Conservation (phyloP, 352 stramenopile species). For the Aphanomyces stellatus region DNA sequence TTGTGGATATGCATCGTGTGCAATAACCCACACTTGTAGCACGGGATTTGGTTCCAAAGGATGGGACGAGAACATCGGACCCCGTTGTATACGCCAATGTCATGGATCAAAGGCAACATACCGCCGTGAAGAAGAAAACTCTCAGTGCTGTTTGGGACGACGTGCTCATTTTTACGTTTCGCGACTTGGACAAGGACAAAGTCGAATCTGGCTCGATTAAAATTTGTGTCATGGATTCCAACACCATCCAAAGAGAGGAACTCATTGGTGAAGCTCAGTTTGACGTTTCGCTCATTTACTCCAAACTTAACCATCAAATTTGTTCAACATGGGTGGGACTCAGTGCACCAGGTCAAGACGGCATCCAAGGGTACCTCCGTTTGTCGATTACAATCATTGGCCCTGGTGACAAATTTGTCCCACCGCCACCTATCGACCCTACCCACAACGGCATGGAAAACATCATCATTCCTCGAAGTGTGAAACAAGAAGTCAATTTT, state of each 20-base stretch:
- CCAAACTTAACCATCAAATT: conserved; percentile 77
- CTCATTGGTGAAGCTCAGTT: conserved; percentile 83
- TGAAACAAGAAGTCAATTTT: conserved; percentile 67
- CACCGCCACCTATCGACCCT: conserved; percentile 48
- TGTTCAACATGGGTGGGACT: conserved; percentile 86
- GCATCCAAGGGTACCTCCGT: conserved; percentile 86
- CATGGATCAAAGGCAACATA: conserved; percentile 80
- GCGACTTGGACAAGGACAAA: conserved; percentile 65
- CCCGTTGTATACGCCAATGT: conserved; percentile 88
- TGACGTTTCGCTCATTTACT: conserved; percentile 83
- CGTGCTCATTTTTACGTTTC: conserved; percentile 63
- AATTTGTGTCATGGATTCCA: conserved; percentile 78
- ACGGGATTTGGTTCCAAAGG: conserved; percentile 79
- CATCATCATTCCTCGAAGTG: conserved; percentile 74
- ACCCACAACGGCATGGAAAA: conserved; percentile 33
- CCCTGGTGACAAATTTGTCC: conserved; percentile 75
- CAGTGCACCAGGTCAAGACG: conserved; percentile 47
- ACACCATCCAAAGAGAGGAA: conserved; percentile 73
- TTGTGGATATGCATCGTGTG: not conserved
- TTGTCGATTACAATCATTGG: conserved; percentile 82
- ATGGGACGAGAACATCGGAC: conserved; percentile 81
- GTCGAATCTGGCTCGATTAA: conserved; percentile 75
- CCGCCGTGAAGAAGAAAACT: conserved; percentile 68
- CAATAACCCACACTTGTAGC: conserved; percentile 20
- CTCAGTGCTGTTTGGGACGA: conserved; percentile 81